Base-by-base conservation (phyloP, 73 alveolate species). In the Symbiodinium pilosum region DNA sequence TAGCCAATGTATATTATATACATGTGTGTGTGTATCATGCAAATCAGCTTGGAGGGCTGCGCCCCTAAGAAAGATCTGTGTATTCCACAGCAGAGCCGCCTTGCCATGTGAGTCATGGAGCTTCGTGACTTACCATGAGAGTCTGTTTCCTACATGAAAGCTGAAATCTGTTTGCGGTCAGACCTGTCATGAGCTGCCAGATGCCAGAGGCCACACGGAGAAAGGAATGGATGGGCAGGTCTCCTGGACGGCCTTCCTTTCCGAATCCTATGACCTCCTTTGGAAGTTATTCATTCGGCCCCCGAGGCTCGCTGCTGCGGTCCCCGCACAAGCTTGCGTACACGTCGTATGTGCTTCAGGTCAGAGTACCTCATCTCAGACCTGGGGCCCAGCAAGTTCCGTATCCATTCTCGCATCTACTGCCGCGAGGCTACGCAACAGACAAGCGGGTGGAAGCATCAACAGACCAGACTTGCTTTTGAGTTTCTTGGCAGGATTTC, bases 181-280 rank as follows among this genome's bases (percentile, higher is more conserved):
- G 68, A 16, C 68, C 68, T 4, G 32, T 34, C 38, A 56, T 56
- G 75, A 56, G n/a, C n/a, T n/a, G n/a, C n/a, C n/a, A n/a, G n/a
- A n/a, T n/a, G n/a, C n/a, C n/a, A n/a, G n/a, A n/a, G n/a, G n/a
- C n/a, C n/a, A n/a, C n/a, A n/a, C n/a, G n/a, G n/a, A n/a, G n/a
- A n/a, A n/a, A n/a, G n/a, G n/a, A n/a, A n/a, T n/a, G n/a, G 26
- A 91, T 91, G 97, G 97, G 71, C 24, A 41, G 16, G 84, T 99
- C 99, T 99, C 99, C 99, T 99, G 98, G 98, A 43, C 69, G 28
- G 28, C 93, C 0, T 47, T 93, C 69, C 44, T 93, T 44, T 73
- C 98, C 30, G 98, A 93, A 0, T 43, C 98, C 41, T 93, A 93
- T 77, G 98, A 93, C 98, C 52, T 93, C 39, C 85, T 93, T 7